Conservation (phyloP, 345 rosid species). For the Gynandropsis gynandra region DNA sequence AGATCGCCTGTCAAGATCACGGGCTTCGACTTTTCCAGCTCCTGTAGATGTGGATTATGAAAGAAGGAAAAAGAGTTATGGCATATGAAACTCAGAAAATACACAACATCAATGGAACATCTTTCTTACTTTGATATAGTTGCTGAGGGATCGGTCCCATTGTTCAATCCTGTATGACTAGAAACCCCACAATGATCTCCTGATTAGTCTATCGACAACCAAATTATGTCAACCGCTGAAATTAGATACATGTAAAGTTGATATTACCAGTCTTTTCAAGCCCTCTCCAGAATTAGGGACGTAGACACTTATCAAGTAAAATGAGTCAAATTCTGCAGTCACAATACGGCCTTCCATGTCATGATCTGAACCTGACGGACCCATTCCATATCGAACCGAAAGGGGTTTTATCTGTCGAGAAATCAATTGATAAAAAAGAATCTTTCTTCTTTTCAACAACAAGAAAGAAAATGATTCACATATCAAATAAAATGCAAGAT, state of each 20-base stretch:
- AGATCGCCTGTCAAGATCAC: slow-evolving; percentile 93
- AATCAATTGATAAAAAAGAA: slow-evolving; percentile 7
- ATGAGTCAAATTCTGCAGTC: slow-evolving; percentile 80
- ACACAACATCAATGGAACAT: neutral
- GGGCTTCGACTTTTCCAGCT: slow-evolving; percentile 88
- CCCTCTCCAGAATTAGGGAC: slow-evolving; percentile 98
- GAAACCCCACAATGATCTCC: slow-evolving; percentile 18
- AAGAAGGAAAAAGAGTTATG: neutral
- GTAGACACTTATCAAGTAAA: slow-evolving; percentile 59
- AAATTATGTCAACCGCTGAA: slow-evolving; percentile 13
- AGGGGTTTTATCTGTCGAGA: slow-evolving; percentile 76
- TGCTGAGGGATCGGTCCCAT: slow-evolving; percentile 83
- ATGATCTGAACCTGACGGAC: slow-evolving; percentile 69
- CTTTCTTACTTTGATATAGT: slow-evolving; percentile 64
- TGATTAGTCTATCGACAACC: slow-evolving; percentile 1
- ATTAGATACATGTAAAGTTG: slow-evolving; percentile 8
- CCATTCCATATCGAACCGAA: slow-evolving; percentile 76
- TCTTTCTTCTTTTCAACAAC: neutral
- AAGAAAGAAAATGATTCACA: slow-evolving; percentile 1
- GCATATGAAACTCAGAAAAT: neutral
- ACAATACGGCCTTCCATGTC: slow-evolving; percentile 84
- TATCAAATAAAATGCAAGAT: slow-evolving; percentile 6
- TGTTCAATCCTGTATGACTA: slow-evolving; percentile 66
- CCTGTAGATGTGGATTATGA: slow-evolving; percentile 33
- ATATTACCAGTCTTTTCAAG: slow-evolving; percentile 78